A percentile compares a stretch with the other conserved stretches of the same genome.
phyloP scores from a whole-genome alignment of 306 rosid genomes.

The Cucurbita pepo region DNA sequence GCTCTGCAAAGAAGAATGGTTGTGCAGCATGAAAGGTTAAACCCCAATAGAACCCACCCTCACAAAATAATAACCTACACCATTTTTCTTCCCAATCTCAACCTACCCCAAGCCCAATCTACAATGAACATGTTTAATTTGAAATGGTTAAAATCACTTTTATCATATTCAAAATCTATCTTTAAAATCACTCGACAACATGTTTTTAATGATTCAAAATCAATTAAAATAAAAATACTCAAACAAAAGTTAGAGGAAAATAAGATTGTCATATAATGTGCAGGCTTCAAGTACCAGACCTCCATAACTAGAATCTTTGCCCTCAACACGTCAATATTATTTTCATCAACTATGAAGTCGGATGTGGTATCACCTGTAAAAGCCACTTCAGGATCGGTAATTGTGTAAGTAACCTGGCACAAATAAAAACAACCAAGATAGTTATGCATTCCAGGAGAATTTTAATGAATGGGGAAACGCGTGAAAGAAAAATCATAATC shows the following conservation, averaged over 20 bases:
- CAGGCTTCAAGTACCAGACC: constrained; percentile 26
- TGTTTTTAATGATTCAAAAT: no score
- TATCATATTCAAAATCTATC: no score
- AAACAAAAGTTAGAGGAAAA: not conserved
- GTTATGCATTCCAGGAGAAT: not conserved
- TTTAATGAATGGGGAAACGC: not conserved
- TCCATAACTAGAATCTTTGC: constrained; percentile 78
- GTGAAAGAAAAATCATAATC: not conserved
- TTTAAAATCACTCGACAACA: no score
- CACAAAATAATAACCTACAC: not conserved
- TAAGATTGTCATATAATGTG: not conserved
- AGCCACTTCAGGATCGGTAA: constrained; percentile 69
- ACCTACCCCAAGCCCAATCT: not conserved
- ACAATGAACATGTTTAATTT: not conserved
- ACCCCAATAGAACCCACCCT: not conserved
- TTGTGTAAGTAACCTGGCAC: constrained; percentile 64
- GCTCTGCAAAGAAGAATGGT: constrained; percentile 26
- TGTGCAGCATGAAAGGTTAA: not conserved
- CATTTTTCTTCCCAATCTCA: not conserved
- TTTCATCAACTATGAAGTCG: constrained; percentile 53
- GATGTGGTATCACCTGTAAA: constrained; percentile 87
- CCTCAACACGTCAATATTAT: constrained; percentile 50
- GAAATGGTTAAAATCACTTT: no score
- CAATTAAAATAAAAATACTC: not conserved
- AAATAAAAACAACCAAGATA: constrained; percentile 8